Conservation (phyloP, 495 filamentous ascomycete species). For the Daldinia childiae region DNA sequence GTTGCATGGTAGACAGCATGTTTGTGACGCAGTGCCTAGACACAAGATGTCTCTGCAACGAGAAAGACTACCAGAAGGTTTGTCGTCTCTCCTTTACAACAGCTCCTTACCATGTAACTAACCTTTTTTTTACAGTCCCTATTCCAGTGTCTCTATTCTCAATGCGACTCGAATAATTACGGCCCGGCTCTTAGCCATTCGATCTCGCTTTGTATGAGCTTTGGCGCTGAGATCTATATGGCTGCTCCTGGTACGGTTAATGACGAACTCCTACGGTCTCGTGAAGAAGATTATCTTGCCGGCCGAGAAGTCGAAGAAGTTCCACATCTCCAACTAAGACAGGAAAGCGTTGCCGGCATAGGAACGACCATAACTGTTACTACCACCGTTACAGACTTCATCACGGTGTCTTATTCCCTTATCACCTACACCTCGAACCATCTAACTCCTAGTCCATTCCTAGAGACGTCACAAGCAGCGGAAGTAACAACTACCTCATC, state of each 20-base stretch:
- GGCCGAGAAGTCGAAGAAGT: slow-evolving; percentile 43
- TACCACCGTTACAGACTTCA: slow-evolving; percentile 34
- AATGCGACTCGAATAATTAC: slow-evolving; percentile 43
- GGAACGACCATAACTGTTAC: slow-evolving; percentile 32
- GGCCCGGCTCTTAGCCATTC: slow-evolving; percentile 43
- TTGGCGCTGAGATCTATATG: slow-evolving; percentile 47
- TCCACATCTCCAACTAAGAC: slow-evolving; percentile 41
- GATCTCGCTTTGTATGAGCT: slow-evolving; percentile 41
- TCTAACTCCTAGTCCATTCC: slow-evolving; percentile 19
- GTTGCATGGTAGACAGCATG: slow-evolving; percentile 46
- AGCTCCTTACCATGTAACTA: background rate
- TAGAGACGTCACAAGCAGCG: slow-evolving; percentile 26
- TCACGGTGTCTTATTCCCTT: slow-evolving; percentile 34
- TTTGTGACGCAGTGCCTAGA: slow-evolving; percentile 46
- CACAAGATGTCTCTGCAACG: slow-evolving; percentile 42
- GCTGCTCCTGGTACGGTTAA: slow-evolving; percentile 40
- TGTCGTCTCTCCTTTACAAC: background rate
- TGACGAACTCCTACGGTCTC: slow-evolving; percentile 44
- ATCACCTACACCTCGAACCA: slow-evolving; percentile 12
- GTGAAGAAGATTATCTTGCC: slow-evolving; percentile 50
- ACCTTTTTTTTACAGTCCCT: slow-evolving; percentile 31
- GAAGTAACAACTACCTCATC: slow-evolving; percentile 29
- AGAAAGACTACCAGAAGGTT: slow-evolving; percentile 45
- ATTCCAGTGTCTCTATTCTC: slow-evolving; percentile 46
- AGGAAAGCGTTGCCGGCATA: slow-evolving; percentile 31